Evolutionary conservation across 805 yeast genomes (phyloP).

Genomic region (Lipomyces yamanashiensis): DNA sequence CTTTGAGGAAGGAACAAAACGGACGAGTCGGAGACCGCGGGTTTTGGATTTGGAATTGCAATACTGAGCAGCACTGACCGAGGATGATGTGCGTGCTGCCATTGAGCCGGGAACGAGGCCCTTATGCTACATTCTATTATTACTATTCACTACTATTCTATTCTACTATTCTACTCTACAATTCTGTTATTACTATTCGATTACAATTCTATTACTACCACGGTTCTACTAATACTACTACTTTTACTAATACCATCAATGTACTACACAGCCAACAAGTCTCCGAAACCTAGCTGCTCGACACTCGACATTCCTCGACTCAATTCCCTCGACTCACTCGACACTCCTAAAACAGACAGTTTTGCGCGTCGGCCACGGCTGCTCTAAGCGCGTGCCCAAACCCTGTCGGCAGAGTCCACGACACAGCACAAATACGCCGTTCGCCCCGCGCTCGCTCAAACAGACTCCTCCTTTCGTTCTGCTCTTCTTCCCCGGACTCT

Average conservation of each 20-base stretch:
- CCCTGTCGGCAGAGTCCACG: slow-evolving; percentile 9
- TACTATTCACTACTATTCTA: background rate
- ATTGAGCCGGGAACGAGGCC: slow-evolving; percentile 2
- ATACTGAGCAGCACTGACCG: too few relatives aligned
- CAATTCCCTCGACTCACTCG: background rate
- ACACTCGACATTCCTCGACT: background rate
- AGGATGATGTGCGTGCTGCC: background rate
- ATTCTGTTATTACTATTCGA: background rate
- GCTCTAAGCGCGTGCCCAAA: slow-evolving; percentile 1
- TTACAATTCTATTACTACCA: too few relatives aligned
- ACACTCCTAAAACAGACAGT: background rate
- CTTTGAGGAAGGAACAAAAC: too few relatives aligned
- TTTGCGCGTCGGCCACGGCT: background rate
- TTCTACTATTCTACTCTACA: background rate
- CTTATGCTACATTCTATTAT: background rate
- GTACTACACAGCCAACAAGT: background rate
- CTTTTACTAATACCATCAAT: background rate
- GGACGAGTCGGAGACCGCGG: background rate
- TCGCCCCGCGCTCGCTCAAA: background rate
- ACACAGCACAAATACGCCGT: slow-evolving; percentile 7
- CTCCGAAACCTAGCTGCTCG: background rate
- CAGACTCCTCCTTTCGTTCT: background rate
- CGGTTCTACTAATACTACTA: background rate
- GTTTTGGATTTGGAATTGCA: too few relatives aligned
- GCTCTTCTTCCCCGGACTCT: background rate